These are phyloP conservation scores for Bassia scoparia DNA, from an alignment of 148 eudicot genomes.

Conservation along the genomic window DNA sequence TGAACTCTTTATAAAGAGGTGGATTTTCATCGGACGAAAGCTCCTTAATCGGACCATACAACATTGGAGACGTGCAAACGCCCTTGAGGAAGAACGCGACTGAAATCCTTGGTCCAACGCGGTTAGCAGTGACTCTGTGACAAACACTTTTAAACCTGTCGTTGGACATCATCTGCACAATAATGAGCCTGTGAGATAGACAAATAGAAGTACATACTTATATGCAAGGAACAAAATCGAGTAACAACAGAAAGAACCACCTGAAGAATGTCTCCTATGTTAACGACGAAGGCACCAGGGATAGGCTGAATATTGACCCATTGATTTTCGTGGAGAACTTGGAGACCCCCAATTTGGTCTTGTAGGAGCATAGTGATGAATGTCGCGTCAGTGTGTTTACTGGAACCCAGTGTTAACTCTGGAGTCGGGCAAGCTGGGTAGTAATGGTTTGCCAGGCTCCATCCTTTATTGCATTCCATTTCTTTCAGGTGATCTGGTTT, in stretches of 20 bases:
- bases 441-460: conserved; percentile 26
- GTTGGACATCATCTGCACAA: no score
- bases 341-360: conserved; percentile 45
- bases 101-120: no score
- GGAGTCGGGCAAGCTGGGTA: conserved; percentile 59
- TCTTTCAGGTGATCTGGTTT: conserved; percentile 19
- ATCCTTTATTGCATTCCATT: conserved; percentile 26
- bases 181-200: background rate
- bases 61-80: no score
- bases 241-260: background rate
- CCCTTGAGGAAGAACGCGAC: no score
- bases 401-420: conserved; percentile 37
- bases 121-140: no score
- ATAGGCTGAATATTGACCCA: no score
- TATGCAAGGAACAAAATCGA: background rate
- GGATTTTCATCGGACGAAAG: no score
- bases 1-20: no score
- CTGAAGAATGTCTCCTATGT: no score
- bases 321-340: conserved; percentile 29
- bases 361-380: conserved; percentile 40
- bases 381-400: conserved; percentile 34
- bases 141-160: no score
- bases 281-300: no score
- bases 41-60: no score
- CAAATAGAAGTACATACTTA: background rate